Base-by-base conservation (phyloP, 805 yeast species). In the Teunomyces barrocoloradensis region DNA sequence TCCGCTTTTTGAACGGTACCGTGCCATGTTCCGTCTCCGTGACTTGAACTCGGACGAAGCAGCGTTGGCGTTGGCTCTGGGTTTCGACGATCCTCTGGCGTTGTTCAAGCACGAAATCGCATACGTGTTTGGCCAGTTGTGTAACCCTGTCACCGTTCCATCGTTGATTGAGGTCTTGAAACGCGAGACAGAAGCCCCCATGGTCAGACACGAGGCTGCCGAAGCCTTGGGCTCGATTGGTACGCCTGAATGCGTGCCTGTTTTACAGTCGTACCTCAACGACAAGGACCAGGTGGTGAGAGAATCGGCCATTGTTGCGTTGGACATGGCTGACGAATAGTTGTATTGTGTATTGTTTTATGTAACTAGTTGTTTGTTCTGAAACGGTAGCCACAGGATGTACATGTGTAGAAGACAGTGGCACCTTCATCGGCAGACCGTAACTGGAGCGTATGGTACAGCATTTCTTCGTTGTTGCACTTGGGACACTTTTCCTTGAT, bases 361-460 rank as follows among this genome's bases (percentile, higher is more conserved):
- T 18, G 32, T 30, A 39, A 4, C 47, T 47, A 92, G 66, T 94
- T 94, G 68, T 94, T 92, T 32, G 97, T 91, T 74, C 97, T 85
- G 76, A 88, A 91, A 60, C 89, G 83, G 78, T 92, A 89, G 37
- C 91, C 90, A 78, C 99, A 94, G 36, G 79, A 73, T 1, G 96
- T 85, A 75, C 99, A 94, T 1, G 99, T 92, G 72, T 94, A 95
- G 65, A 94, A 94, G 30, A 94, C 98, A 7, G 99, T 94, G 25
- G 99, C 96, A 78, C 99, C 99, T 78, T 94, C 99, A 78, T 94
- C 99, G 1, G 99, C 99, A 46, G 96, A 87, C 72, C 99, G 84
- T 58, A 94, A 78, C 70, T 94, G 99, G 56, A 94, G 75, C 4
- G 99, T 94, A 64, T 94, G 98, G 66, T 92, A 94, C 65, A 85